These are phyloP conservation scores for Martensiomyces pterosporus DNA, from an alignment of 192 early-diverging fungal species.

Conservation along the genomic window DNA sequence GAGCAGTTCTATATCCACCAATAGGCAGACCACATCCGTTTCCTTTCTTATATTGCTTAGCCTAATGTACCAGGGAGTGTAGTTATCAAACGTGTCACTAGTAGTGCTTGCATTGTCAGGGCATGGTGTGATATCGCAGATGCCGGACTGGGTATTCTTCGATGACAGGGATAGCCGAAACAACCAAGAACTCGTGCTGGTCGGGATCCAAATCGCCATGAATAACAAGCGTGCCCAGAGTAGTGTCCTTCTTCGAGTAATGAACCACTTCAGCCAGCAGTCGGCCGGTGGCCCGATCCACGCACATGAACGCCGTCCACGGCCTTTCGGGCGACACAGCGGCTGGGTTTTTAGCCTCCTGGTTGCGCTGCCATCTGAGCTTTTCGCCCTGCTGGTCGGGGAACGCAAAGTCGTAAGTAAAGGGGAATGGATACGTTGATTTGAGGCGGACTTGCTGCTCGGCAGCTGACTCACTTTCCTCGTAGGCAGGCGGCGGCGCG, in stretches of 20 bases:
- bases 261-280: constrained; percentile 30
- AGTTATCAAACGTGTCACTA: not conserved
- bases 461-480: constrained; percentile 13
- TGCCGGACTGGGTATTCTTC: constrained; percentile 35
- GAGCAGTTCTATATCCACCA: not conserved
- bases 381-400: not conserved
- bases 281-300: constrained; percentile 21
- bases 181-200: constrained; percentile 28
- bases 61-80: constrained; percentile 1
- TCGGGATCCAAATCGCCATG: constrained; percentile 20
- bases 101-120: no score
- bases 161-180: constrained; percentile 30
- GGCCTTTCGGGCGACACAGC: constrained; percentile 7
- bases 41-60: no score
- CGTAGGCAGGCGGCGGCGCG: constrained; percentile 35
- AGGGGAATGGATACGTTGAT: constrained; percentile 17
- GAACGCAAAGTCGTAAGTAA: constrained; percentile 25
- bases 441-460: constrained; percentile 9
- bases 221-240: constrained; percentile 31
- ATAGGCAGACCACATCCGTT: no score
- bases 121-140: not conserved
- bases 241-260: constrained; percentile 1
- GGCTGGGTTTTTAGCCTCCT: constrained; percentile 17
- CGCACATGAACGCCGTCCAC: constrained; percentile 28
- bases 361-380: constrained; percentile 26